Conservation (phyloP, 1,284 basidiomycete genomes). For the Mycosarcoma mackinlayi region DNA sequence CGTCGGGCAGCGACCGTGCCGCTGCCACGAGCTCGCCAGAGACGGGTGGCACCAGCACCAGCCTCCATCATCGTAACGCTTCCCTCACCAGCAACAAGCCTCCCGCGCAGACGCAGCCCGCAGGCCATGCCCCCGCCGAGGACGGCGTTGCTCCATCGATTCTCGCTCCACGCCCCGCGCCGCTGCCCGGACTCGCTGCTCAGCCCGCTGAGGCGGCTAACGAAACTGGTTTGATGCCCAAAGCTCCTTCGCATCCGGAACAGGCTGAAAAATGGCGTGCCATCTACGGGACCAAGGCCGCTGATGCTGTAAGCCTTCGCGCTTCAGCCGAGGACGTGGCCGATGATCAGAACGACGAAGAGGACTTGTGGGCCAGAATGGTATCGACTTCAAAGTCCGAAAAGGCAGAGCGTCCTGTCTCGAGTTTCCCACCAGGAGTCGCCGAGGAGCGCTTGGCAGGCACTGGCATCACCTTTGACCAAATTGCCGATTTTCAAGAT, state of each 20-base stretch:
- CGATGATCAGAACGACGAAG: slow-evolving; percentile 31
- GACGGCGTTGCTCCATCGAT: slow-evolving; percentile 11
- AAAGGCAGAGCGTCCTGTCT: slow-evolving; percentile 21
- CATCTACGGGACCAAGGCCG: slow-evolving; percentile 36
- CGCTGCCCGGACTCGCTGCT: slow-evolving; percentile 5
- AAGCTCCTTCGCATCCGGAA: slow-evolving; percentile 32
- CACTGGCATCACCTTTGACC: slow-evolving; percentile 51
- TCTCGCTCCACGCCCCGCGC: slow-evolving; percentile 26
- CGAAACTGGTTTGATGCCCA: slow-evolving; percentile 30
- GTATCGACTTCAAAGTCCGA: slow-evolving; percentile 19
- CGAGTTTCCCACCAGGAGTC: slow-evolving; percentile 26
- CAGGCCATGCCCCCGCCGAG: slow-evolving; percentile 6
- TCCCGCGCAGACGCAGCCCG: slow-evolving; percentile 6
- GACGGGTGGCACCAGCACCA: slow-evolving; percentile 32
- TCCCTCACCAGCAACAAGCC: slow-evolving; percentile 24
- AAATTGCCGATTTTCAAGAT: slow-evolving; percentile 54
- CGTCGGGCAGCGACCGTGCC: slow-evolving; percentile 30
- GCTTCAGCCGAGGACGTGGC: slow-evolving; percentile 29
- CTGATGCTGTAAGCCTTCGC: slow-evolving; percentile 32
- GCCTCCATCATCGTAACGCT: slow-evolving; percentile 30
- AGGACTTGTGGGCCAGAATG: slow-evolving; percentile 60
- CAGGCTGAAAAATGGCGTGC: slow-evolving; percentile 44
- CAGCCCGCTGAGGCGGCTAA: slow-evolving; percentile 2
- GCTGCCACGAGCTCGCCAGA: slow-evolving; percentile 30
- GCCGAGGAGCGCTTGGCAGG: slow-evolving; percentile 41